Conservation (phyloP, 2,329 filamentous ascomycete genomes). For the Aspergillus terreus region DNA sequence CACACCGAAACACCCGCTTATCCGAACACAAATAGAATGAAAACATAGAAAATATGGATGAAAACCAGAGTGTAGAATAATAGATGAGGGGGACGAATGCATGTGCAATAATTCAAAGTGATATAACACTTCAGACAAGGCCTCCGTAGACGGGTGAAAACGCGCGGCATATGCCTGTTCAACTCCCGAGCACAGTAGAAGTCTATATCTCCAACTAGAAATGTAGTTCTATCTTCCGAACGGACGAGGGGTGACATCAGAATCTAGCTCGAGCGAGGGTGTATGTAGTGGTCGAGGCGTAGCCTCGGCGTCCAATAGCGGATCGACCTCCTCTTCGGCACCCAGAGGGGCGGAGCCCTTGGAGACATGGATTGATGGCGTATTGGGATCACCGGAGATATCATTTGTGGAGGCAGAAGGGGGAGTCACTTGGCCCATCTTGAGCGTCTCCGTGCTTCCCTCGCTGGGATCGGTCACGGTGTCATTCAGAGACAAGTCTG, state of each 20-base stretch:
- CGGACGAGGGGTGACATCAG: constrained; percentile 25
- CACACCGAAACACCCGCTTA: constrained; percentile 21
- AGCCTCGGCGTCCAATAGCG: constrained; percentile 28
- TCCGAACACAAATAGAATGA: constrained; percentile 4
- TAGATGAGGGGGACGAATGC: not conserved
- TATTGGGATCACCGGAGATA: constrained; percentile 11
- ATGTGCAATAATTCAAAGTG: not conserved
- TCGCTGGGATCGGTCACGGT: constrained; percentile 3
- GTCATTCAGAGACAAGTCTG: not conserved
- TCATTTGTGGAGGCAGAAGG: constrained; percentile 19
- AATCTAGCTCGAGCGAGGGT: constrained; percentile 23
- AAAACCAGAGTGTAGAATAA: not conserved
- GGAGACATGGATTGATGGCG: constrained; percentile 18
- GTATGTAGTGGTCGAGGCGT: constrained; percentile 31
- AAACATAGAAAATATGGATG: not conserved
- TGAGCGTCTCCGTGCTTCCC: constrained; percentile 10
- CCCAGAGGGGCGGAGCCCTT: constrained; percentile 14
- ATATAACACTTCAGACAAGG: not conserved
- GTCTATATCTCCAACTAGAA: constrained; percentile 2
- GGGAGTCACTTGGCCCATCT: constrained; percentile 29
- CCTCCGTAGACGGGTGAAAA: too few relatives aligned
- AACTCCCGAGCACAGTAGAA: not conserved
- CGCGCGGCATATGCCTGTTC: not conserved
- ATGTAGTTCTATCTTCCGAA: constrained; percentile 19
- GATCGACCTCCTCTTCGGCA: constrained; percentile 18